Evolutionary conservation across 441 rosid genomes (phyloP).

Genomic region (Syzygium syzygioides): DNA sequence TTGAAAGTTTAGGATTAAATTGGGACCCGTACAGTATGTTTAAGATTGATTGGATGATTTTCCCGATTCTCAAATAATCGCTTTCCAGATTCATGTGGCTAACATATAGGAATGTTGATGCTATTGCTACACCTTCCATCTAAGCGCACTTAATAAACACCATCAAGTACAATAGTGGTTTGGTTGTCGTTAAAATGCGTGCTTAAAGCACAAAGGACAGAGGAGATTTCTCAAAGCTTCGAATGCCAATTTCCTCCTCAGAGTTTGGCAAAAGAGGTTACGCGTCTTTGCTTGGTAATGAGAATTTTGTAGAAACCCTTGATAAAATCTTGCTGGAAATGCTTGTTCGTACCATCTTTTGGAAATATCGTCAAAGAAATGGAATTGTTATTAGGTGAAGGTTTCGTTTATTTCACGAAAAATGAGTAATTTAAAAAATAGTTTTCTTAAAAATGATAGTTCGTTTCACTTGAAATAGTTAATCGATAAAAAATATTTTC

Average conservation of each 20-base stretch:
- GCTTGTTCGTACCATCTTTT: too few species aligned
- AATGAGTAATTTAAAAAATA: fast-evolving
- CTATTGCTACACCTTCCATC: background rate
- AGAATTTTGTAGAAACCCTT: background rate
- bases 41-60: background rate
- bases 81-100: background rate
- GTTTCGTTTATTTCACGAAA: fast-evolving
- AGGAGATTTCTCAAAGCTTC: background rate
- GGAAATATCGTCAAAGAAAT: too few species aligned
- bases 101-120: background rate
- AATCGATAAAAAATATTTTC: fast-evolving
- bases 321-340: too few species aligned
- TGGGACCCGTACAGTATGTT: fast-evolving
- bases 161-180: background rate
- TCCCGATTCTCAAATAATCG: background rate
- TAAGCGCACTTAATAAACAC: background rate
- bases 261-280: background rate
- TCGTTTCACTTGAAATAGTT: background rate
- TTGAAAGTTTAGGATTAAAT: fast-evolving
- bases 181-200: background rate
- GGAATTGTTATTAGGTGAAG: background rate
- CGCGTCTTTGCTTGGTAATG: background rate
- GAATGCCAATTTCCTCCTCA: background rate
- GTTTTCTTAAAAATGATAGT: fast-evolving
- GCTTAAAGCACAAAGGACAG: background rate